Conservation (phyloP, 139 green algal species). For the Coelastrella sp. region DNA sequence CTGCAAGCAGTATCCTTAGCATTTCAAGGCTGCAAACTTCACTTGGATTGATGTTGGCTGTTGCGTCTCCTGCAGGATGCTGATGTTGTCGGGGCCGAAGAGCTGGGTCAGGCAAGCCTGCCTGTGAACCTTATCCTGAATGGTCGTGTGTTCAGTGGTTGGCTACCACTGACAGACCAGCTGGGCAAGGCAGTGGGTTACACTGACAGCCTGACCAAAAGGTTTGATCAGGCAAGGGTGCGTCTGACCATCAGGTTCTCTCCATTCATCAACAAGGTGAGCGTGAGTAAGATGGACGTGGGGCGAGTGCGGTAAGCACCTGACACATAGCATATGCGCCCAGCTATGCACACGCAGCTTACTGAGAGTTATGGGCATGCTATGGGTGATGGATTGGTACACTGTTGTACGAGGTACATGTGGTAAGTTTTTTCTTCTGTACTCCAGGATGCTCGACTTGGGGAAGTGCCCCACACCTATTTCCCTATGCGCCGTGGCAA, state of each 20-base stretch:
- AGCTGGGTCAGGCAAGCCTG: conserved; percentile 17
- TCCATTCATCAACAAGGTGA: background rate
- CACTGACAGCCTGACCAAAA: background rate
- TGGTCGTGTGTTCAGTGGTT: background rate
- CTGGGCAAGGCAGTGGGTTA: conserved; percentile 18
- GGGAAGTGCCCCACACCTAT: conserved; percentile 56
- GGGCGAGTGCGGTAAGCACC: background rate
- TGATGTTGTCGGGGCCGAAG: conserved; percentile 34
- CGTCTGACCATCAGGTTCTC: background rate
- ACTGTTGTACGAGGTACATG: background rate
- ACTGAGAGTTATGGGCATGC: too few species aligned
- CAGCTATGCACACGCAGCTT: too few species aligned
- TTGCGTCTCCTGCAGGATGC: conserved; percentile 27
- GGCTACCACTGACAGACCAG: background rate
- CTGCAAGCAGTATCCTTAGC: too few species aligned
- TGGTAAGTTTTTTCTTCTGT: background rate
- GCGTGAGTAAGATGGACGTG: background rate
- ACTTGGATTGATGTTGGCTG: too few species aligned
- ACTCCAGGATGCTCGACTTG: background rate
- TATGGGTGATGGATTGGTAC: background rate
- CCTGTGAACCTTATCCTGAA: background rate
- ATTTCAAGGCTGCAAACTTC: too few species aligned
- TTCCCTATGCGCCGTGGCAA: conserved; percentile 58
- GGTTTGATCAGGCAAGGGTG: background rate
- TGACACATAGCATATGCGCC: background rate